Conservation (phyloP, 805 yeast species). For the Candida argentea region DNA sequence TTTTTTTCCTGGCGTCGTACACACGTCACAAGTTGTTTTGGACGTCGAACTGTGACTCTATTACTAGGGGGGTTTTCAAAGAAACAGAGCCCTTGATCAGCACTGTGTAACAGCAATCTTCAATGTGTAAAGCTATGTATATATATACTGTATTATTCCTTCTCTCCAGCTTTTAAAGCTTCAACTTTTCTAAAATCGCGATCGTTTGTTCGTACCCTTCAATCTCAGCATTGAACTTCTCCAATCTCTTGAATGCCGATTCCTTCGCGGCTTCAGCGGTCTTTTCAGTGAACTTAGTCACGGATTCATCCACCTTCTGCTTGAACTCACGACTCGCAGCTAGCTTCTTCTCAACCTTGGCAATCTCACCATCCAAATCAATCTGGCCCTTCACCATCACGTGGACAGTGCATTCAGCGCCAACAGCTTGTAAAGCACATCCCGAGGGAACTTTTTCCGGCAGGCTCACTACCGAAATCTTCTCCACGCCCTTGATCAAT, state of each 20-base stretch:
- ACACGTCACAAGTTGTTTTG: too few species aligned
- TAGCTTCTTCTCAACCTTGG: slow-evolving; percentile 72
- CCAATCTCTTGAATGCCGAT: slow-evolving; percentile 57
- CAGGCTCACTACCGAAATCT: slow-evolving; percentile 51
- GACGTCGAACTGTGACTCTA: too few species aligned
- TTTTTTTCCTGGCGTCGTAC: too few species aligned
- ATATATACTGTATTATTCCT: too few species aligned
- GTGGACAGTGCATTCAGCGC: slow-evolving; percentile 76
- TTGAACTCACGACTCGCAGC: slow-evolving; percentile 51
- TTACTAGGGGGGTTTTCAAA: too few species aligned
- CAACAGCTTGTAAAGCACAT: slow-evolving; percentile 76
- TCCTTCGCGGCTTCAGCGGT: slow-evolving; percentile 78
- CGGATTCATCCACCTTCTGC: slow-evolving; percentile 58
- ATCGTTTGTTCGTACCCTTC: slow-evolving; percentile 85
- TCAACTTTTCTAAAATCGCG: slow-evolving; percentile 70
- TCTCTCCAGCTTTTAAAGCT: slow-evolving; percentile 22
- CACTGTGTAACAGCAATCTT: too few species aligned
- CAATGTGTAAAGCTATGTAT: too few species aligned
- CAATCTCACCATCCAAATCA: slow-evolving; percentile 84
- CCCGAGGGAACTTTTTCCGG: slow-evolving; percentile 69
- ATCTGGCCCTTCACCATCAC: slow-evolving; percentile 90
- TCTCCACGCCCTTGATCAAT: slow-evolving; percentile 82
- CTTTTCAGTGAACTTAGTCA: slow-evolving; percentile 77
- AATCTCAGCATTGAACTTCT: slow-evolving; percentile 72
- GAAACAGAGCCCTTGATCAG: too few species aligned